Evolutionary conservation across 495 filamentous ascomycete species (phyloP).

Genomic region (Penicillium simplicissimum): DNA sequence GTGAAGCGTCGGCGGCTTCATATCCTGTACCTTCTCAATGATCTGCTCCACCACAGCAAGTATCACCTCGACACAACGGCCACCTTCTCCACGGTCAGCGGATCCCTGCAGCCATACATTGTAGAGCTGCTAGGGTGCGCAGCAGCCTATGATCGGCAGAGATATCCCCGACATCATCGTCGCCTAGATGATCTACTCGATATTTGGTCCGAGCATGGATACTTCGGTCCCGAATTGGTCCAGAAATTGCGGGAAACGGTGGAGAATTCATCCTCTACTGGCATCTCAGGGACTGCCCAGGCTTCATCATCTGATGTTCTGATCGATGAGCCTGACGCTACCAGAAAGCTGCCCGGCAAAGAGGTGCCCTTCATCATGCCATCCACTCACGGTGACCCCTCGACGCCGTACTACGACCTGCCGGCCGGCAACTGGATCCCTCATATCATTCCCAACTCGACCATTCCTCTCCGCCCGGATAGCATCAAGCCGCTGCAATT

Average conservation of each 20-base stretch:
- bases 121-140: slow-evolving; percentile 61
- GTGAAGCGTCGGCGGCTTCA: slow-evolving; percentile 71
- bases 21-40: slow-evolving; percentile 80
- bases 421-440: slow-evolving; percentile 82
- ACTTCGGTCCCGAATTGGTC: slow-evolving; percentile 62
- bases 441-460: slow-evolving; percentile 74
- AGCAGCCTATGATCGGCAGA: slow-evolving; percentile 56
- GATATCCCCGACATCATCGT: slow-evolving; percentile 63
- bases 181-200: slow-evolving; percentile 66
- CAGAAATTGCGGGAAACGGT: slow-evolving; percentile 60
- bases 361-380: slow-evolving; percentile 70
- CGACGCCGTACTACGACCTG: slow-evolving; percentile 78
- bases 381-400: slow-evolving; percentile 71
- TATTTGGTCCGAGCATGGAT: slow-evolving; percentile 71
- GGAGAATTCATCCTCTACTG: slow-evolving; percentile 42
- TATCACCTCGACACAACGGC: slow-evolving; percentile 50
- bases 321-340: slow-evolving; percentile 20
- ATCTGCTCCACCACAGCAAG: slow-evolving; percentile 78
- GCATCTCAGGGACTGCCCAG: slow-evolving; percentile 8
- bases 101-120: slow-evolving; percentile 61
- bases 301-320: slow-evolving; percentile 30
- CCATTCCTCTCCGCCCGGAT: slow-evolving; percentile 67
- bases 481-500: slow-evolving; percentile 76
- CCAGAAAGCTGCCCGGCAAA: slow-evolving; percentile 42
- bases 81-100: slow-evolving; percentile 54